These are phyloP conservation scores for Wickerhamiella infanticola DNA, from an alignment of 1,139 yeast species.

Conservation along the genomic window DNA sequence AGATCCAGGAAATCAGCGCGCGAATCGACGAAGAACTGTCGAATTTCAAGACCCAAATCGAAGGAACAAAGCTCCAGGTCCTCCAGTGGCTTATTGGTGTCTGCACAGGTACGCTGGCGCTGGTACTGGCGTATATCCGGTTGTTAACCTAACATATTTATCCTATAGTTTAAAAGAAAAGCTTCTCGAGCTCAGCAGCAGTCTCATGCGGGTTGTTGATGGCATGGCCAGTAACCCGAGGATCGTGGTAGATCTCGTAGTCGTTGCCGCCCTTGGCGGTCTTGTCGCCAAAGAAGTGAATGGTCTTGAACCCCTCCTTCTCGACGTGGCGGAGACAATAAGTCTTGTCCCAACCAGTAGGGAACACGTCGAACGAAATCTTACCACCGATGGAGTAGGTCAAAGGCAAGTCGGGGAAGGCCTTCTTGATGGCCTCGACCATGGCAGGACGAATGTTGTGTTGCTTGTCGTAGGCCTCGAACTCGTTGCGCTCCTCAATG, in stretches of 20 bases:
- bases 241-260: constrained; percentile 84
- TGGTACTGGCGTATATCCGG: constrained; percentile 79
- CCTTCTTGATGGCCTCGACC: constrained; percentile 68
- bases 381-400: constrained; percentile 98
- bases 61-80: constrained; percentile 86
- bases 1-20: constrained; percentile 88
- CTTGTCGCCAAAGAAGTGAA: constrained; percentile 98
- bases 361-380: constrained; percentile 97
- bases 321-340: constrained; percentile 89
- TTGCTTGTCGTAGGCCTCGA: constrained; percentile 64
- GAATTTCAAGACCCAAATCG: constrained; percentile 88
- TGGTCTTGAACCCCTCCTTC: constrained; percentile 64
- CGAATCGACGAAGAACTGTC: constrained; percentile 91
- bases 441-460: constrained; percentile 67
- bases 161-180: constrained; percentile 28
- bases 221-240: constrained; percentile 90
- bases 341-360: constrained; percentile 99
- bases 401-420: constrained; percentile 68
- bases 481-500: constrained; percentile 82
- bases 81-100: constrained; percentile 98
- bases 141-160: constrained; percentile 38
- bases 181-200: constrained; percentile 63
- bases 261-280: constrained; percentile 96
- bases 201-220: constrained; percentile 85
- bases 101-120: constrained; percentile 92